Conservation (phyloP, 768 basidiomycete genomes). For the Hypholoma sublateritium region DNA sequence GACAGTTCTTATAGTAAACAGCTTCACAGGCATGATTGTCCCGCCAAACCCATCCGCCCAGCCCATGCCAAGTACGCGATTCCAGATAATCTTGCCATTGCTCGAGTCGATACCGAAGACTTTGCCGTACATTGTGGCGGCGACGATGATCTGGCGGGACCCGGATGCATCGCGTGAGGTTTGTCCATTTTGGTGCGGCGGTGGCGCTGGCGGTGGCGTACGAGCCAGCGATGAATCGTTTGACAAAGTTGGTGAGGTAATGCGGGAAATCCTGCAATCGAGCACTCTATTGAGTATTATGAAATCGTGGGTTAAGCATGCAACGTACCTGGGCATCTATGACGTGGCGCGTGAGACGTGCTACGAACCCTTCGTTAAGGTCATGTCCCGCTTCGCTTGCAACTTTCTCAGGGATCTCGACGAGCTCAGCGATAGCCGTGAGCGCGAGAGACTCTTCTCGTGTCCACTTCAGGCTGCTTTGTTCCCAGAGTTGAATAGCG, state of each 20-base stretch:
- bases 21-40: conserved; percentile 53
- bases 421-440: conserved; percentile 62
- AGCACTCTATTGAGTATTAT: not conserved
- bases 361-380: conserved; percentile 47
- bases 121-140: conserved; percentile 70
- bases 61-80: conserved; percentile 70
- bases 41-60: conserved; percentile 61
- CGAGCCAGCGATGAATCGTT: conserved; percentile 70
- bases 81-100: conserved; percentile 80
- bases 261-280: conserved; percentile 64
- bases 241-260: conserved; percentile 64
- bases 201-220: conserved; percentile 50
- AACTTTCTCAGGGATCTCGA: conserved; percentile 74
- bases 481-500: conserved; percentile 72
- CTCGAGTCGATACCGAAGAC: conserved; percentile 81
- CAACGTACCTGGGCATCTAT: conserved; percentile 55
- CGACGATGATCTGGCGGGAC: conserved; percentile 80
- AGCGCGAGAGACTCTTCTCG: conserved; percentile 79
- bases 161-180: conserved; percentile 76
- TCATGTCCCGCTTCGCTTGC: conserved; percentile 35
- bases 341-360: conserved; percentile 56
- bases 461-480: conserved; percentile 62
- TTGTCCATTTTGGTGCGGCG: conserved; percentile 26
- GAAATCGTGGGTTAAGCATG: not conserved
- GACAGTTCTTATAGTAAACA: conserved; percentile 55